Percentiles rank a stretch among this genome's conserved stretches.
Evolutionary conservation across 2,329 filamentous ascomycete species (phyloP).

Genomic region (Colletotrichum cereale): DNA sequence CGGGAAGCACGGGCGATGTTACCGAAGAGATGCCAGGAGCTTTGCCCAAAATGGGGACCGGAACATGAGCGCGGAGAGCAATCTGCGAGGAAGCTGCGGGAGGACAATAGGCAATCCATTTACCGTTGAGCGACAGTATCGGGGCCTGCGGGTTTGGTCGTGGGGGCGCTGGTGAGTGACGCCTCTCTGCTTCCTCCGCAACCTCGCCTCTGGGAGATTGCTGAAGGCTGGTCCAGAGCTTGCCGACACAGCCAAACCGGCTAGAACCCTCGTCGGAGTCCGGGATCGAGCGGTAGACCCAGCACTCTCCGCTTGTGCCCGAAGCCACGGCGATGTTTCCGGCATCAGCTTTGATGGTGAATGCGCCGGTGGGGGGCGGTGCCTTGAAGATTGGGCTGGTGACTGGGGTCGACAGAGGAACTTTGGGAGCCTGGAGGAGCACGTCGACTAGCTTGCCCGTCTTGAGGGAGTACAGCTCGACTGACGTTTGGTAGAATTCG

Average conservation of each 20-base stretch:
- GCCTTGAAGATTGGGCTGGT: constrained; percentile 75
- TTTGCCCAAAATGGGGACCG: constrained; percentile 67
- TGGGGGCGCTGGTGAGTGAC: constrained; percentile 50
- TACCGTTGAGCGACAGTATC: constrained; percentile 76
- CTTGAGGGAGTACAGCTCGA: constrained; percentile 88
- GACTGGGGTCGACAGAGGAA: constrained; percentile 69
- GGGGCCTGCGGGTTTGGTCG: constrained; percentile 68
- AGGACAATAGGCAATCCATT: constrained; percentile 84
- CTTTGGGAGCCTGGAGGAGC: constrained; percentile 77
- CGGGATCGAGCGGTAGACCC: constrained; percentile 73
- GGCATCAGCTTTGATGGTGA: constrained; percentile 79
- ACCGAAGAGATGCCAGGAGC: constrained; percentile 69
- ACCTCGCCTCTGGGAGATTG: constrained; percentile 64
- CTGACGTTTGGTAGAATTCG: constrained; percentile 84
- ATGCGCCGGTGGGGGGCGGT: constrained; percentile 77
- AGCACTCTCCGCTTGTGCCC: constrained; percentile 87
- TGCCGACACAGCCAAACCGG: constrained; percentile 78
- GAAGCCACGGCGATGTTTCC: constrained; percentile 82
- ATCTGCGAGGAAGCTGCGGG: constrained; percentile 78
- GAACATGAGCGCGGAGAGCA: constrained; percentile 75
- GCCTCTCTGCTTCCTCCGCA: constrained; percentile 60
- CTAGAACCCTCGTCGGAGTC: constrained; percentile 57
- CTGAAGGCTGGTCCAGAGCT: constrained; percentile 91
- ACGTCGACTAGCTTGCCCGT: constrained; percentile 79
- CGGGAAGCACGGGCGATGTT: constrained; percentile 77